A percentile compares a stretch with the other conserved stretches of the same genome.
Evolutionary conservation across 176 grass and related monocot species (phyloP).

Genomic region (Oryza brachyantha): DNA sequence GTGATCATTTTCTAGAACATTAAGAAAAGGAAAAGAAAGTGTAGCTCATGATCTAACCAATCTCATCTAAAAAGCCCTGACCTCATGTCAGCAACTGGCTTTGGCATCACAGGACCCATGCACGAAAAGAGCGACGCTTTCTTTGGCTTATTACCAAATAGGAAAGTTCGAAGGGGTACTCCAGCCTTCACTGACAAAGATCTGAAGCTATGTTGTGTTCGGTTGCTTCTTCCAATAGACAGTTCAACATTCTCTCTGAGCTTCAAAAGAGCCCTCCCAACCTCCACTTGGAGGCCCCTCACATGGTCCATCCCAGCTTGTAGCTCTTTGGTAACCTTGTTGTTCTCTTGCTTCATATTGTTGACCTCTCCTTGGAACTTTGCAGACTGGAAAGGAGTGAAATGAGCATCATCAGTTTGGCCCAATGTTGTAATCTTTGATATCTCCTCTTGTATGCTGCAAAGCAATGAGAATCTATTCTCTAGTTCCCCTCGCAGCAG

Average conservation of each 20-base stretch:
- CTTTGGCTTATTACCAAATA: conserved; percentile 63
- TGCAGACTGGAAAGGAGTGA: conserved; percentile 50
- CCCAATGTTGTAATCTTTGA: conserved; percentile 33
- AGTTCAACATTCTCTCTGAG: conserved; percentile 50
- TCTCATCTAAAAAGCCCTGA: conserved; percentile 44
- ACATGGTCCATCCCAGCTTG: conserved; percentile 64
- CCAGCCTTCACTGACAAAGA: conserved; percentile 46
- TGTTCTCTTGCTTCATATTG: conserved; percentile 72
- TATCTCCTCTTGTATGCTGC: conserved; percentile 67
- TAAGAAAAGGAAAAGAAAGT: neutral
- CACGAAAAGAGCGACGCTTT: conserved; percentile 63
- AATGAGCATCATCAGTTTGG: conserved; percentile 35
- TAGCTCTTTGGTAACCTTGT: conserved; percentile 65
- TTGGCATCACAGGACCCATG: conserved; percentile 58
- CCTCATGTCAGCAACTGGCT: conserved; percentile 53
- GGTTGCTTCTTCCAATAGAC: conserved; percentile 44
- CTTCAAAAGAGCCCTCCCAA: conserved; percentile 50
- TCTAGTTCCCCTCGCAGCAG: conserved; percentile 57
- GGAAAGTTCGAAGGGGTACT: conserved; percentile 61
- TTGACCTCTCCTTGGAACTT: conserved; percentile 72
- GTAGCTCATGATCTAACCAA: conserved; percentile 27
- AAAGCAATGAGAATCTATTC: conserved; percentile 55
- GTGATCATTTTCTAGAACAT: neutral
- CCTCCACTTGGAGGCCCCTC: conserved; percentile 61
- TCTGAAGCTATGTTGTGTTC: conserved; percentile 53